phyloP scores from a whole-genome alignment of 768 basidiomycete species.

The Lentinula detonsa region DNA sequence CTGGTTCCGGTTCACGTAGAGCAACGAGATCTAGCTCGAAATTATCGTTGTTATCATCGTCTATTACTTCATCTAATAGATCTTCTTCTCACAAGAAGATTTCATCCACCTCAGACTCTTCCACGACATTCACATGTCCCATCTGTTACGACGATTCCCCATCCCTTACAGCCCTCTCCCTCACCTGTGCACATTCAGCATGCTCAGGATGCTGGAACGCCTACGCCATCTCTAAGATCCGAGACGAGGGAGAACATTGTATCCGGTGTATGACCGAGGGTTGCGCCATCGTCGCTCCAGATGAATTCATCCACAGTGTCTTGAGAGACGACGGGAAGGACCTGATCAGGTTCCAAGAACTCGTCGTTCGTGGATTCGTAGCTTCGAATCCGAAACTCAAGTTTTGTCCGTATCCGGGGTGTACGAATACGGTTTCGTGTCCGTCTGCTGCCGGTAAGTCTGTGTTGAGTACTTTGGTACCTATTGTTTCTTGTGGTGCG shows the following conservation, averaged over 20 bases:
- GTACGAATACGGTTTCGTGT: constrained; percentile 93
- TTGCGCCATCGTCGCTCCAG: constrained; percentile 61
- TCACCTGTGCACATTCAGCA: constrained; percentile 82
- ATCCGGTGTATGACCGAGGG: constrained; percentile 80
- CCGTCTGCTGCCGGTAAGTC: constrained; percentile 70
- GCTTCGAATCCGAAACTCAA: constrained; percentile 75
- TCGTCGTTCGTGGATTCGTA: constrained; percentile 88
- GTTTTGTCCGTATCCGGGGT: constrained; percentile 94
- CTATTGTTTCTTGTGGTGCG: constrained; percentile 83
- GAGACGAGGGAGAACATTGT: constrained; percentile 68
- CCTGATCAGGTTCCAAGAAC: constrained; percentile 74
- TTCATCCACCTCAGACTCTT: not conserved
- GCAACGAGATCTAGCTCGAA: constrained; percentile 31
- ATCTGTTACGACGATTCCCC: constrained; percentile 85
- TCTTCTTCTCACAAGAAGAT: constrained; percentile 22
- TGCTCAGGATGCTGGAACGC: constrained; percentile 82
- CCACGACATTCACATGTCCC: constrained; percentile 70
- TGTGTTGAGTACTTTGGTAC: constrained; percentile 73
- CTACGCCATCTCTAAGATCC: constrained; percentile 76
- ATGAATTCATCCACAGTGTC: constrained; percentile 51
- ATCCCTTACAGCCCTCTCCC: constrained; percentile 53
- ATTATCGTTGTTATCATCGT: constrained; percentile 31
- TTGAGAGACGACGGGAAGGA: constrained; percentile 48
- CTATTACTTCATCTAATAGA: constrained; percentile 19
- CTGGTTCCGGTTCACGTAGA: constrained; percentile 21